A percentile compares a stretch with the other conserved stretches of the same genome.
Evolutionary conservation across 225 moss, liverwort and hornwort species (phyloP).

Genomic region (Bryoerythrophyllum caledonicum): DNA sequence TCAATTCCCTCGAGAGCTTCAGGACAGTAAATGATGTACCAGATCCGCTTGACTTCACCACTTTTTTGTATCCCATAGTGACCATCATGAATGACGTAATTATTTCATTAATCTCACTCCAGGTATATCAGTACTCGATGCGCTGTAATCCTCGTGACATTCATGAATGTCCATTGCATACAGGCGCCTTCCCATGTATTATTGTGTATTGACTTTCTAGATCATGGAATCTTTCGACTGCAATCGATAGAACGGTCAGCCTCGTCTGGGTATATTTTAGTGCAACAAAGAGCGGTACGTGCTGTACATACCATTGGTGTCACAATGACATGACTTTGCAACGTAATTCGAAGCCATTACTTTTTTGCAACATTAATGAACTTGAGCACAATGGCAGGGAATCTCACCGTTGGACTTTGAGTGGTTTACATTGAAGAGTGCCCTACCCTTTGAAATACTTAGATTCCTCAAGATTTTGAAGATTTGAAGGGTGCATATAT

Average conservation of each 20-base stretch:
- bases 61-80: background rate
- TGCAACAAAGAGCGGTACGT: background rate
- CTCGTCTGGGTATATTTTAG: too few species aligned
- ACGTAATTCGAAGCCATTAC: background rate
- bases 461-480: background rate
- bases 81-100: background rate
- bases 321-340: background rate
- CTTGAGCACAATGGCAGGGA: background rate
- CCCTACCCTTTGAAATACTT: background rate
- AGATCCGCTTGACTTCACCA: background rate
- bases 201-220: background rate
- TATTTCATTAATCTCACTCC: background rate
- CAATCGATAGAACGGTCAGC: background rate
- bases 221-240: background rate
- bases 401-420: background rate
- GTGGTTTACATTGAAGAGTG: background rate
- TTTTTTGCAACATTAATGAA: background rate
- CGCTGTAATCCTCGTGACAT: background rate
- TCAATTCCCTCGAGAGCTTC: background rate
- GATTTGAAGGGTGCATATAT: background rate
- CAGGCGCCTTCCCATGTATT: background rate
- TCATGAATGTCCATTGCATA: background rate
- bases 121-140: background rate
- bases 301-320: background rate
- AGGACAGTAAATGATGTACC: background rate